A percentile compares a stretch with the other conserved stretches of the same genome.
Conservation (phyloP, 2,329 filamentous ascomycete genomes). For the Aphanocladium album region DNA sequence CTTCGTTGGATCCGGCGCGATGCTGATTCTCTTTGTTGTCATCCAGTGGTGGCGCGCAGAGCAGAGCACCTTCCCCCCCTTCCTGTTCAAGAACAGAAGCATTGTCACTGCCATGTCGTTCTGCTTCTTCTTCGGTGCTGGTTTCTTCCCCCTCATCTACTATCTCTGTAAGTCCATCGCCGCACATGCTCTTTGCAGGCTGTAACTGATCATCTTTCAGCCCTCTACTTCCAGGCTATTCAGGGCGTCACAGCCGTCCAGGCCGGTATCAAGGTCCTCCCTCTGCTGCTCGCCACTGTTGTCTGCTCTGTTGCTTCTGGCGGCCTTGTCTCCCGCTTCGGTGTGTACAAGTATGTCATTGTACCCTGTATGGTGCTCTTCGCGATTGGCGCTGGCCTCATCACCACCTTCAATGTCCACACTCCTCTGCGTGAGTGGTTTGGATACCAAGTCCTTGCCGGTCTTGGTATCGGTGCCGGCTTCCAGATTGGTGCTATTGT, state of each 20-base stretch:
- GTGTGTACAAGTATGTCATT: constrained; percentile 38
- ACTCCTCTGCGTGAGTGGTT: constrained; percentile 35
- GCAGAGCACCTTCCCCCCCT: constrained; percentile 41
- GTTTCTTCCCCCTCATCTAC: constrained; percentile 49
- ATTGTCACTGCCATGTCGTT: constrained; percentile 39
- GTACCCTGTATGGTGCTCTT: constrained; percentile 26
- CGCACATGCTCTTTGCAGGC: constrained; percentile 48
- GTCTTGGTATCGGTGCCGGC: constrained; percentile 36
- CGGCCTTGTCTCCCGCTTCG: constrained; percentile 26
- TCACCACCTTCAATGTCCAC: constrained; percentile 32
- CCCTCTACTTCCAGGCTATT: constrained; percentile 37
- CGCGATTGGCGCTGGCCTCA: constrained; percentile 31
- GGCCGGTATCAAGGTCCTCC: constrained; percentile 19
- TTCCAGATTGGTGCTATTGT: constrained; percentile 39
- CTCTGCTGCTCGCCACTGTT: constrained; percentile 14
- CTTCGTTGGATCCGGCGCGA: constrained; percentile 42
- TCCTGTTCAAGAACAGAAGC: constrained; percentile 40
- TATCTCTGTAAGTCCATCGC: constrained; percentile 27
- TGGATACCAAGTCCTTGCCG: constrained; percentile 38
- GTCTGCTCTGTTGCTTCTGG: constrained; percentile 19
- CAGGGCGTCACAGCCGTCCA: constrained; percentile 30
- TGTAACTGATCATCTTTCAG: constrained; percentile 36
- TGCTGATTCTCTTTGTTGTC: constrained; percentile 42
- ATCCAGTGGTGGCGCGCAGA: constrained; percentile 41
- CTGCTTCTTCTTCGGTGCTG: constrained; percentile 43